Evolutionary conservation across 306 rosid genomes (phyloP).

Genomic region (Quercus robur): DNA sequence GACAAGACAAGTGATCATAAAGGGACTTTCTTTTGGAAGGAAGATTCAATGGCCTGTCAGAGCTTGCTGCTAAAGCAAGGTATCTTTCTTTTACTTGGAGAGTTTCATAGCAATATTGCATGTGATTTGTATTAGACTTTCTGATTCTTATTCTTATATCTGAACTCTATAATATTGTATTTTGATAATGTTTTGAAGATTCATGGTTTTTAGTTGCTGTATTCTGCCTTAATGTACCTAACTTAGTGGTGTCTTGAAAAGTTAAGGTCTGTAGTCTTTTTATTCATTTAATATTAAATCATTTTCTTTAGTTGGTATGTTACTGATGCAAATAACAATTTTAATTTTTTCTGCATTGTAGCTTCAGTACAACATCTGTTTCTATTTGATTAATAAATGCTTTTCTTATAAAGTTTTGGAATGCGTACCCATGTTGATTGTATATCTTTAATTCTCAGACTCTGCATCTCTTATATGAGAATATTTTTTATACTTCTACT

Average conservation of each 20-base stretch:
- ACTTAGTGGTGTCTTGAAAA: neutral
- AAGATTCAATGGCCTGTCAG: conserved; percentile 22
- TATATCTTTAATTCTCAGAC: neutral
- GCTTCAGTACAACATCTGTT: neutral
- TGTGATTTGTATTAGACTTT: neutral
- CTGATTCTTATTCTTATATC: neutral
- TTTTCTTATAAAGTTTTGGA: neutral
- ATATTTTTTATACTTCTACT: neutral
- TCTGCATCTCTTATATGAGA: neutral
- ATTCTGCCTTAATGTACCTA: neutral
- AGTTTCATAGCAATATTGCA: neutral
- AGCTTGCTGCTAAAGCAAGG: conserved; percentile 35
- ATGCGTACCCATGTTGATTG: neutral
- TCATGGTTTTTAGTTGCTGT: neutral
- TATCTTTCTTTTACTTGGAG: conserved; percentile 1
- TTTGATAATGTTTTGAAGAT: neutral
- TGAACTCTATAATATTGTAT: neutral
- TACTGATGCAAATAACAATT: neutral
- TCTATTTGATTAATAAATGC: neutral
- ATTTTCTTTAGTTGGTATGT: neutral
- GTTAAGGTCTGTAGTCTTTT: neutral
- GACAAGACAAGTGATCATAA: conserved; percentile 14
- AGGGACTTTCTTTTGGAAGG: conserved; percentile 14
- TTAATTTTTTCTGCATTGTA: neutral
- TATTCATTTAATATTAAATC: neutral